Evolutionary conservation across 2,329 filamentous ascomycete genomes (phyloP), one percentile per base, ranked within the genome.

Genomic region (Pseudogymnoascus sp.): DNA sequence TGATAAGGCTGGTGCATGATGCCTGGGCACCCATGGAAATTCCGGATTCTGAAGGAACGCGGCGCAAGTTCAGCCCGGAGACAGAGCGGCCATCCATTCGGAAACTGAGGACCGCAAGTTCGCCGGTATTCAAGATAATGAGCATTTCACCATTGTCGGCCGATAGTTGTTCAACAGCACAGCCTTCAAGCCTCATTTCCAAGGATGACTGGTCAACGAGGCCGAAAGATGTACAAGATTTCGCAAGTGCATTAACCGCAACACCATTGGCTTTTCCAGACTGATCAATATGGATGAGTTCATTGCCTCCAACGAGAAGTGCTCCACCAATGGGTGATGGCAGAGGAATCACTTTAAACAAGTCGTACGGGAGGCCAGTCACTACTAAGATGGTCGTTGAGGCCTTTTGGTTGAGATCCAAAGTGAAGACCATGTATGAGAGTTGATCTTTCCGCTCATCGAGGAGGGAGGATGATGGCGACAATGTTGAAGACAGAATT

Each of bases 241-340:
- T 91, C 4, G 93, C 89, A 77, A 96, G 96, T 36, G 91, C 85
- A 72, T 99, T 99, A 68, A 99, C 90, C 3, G 90, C 93, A 65
- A 98, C 89, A 1, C 92, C 93, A 71, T 92, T 96, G 11, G 92
- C 85, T 75, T 96, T 97, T 31, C 95, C 95, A 10, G 92, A 92
- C 79, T 99, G 95, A 73, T 98, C 93, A 68, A 99, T 87, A 75
- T 99, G 95, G 66, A 99, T 90, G 67, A 99, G 77, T 73, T 97
- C 92, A 73, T 99, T 98, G 60, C 84, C 83, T 28, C 95, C 96
- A 19, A 98, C 79, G 14, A 99, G 82, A 14, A 99, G 79, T 39
- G 92, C 90, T 48, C 95, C 95, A 23, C 95, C 95, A 43, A 98
- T 88, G 0, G 93, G 93, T 5, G 89, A 82, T 4, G 93, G 91